Evolutionary conservation across 371 early-diverging fungal species (phyloP).

Genomic region (Mortierella sp.): DNA sequence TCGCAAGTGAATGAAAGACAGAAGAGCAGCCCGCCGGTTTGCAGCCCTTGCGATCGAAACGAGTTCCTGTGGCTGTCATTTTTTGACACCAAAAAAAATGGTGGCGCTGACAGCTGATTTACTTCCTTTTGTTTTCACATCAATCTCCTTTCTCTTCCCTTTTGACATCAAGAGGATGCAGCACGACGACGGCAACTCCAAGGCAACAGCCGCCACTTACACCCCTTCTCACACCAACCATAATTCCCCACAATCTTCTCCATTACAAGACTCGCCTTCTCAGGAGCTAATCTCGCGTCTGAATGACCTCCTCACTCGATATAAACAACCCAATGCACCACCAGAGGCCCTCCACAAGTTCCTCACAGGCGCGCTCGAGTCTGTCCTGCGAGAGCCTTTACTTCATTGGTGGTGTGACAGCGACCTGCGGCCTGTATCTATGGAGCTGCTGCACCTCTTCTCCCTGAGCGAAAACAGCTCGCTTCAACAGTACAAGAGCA

Average conservation of each 20-base stretch:
- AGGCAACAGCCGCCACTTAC: not conserved
- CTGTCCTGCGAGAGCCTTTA: constrained; percentile 29
- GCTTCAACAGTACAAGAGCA: constrained; percentile 22
- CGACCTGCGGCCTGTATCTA: constrained; percentile 25
- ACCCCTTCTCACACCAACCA: not conserved
- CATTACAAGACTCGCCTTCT: constrained; percentile 23
- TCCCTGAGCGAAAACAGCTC: constrained; percentile 29
- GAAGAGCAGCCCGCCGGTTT: not conserved
- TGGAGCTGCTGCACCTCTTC: constrained; percentile 42
- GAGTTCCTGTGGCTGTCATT: not conserved
- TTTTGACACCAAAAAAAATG: constrained; percentile 12
- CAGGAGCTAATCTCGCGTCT: constrained; percentile 18
- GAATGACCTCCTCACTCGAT: constrained; percentile 8
- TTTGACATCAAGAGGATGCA: not conserved
- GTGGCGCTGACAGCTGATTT: constrained; percentile 22
- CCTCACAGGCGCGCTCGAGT: constrained; percentile 24
- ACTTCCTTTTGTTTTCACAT: not conserved
- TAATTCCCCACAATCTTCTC: not conserved
- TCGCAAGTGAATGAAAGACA: not conserved
- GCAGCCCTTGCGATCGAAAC: constrained; percentile 17
- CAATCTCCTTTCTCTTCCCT: not conserved
- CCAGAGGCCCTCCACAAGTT: constrained; percentile 32
- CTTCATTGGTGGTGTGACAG: constrained; percentile 57
- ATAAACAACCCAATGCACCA: constrained; percentile 18
- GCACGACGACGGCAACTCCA: not conserved